Base-by-base conservation (phyloP, 139 green algal species). In the Penium margaritaceum region DNA sequence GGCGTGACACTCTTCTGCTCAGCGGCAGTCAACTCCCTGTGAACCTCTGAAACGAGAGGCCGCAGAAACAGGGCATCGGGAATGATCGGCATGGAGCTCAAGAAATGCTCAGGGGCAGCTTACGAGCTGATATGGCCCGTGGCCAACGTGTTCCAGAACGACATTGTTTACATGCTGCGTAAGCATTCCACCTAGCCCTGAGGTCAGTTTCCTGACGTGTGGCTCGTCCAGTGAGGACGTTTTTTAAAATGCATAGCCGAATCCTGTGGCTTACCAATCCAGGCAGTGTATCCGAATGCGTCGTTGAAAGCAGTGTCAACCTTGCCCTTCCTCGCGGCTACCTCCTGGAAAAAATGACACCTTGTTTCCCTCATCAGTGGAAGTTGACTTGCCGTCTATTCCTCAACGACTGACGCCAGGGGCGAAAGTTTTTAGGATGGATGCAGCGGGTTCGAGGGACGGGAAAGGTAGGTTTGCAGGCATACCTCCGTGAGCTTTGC, bases 271-370 rank as follows among this genome's bases (percentile, higher is more conserved):
- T 14, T 38, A 75, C 67, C 67, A 33, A 51, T 32, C 68, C 68
- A 76, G 46, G 68, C 27, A 27, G 68, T 76, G 41, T 76, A 76
- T 30, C 47, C 24, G 41, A 67, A 76, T 24, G 51, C 37, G 29
- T 70, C 68, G 17, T 66, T 51, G 19, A 76, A 76, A 2, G 46
- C 30, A 19, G 68, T 69, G 27, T 44, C 68, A 14, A 76, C 68
- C 15, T 17, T 9, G n/a, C 68, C 68, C 17, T 32, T 27, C n/a
- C n/a, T 76, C 30, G 32, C 24, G 6, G 21, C 21, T 24, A 29
- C 19, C 35, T 36, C 41, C 66, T 74, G 67, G 41, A 6, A n/a
- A 39, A 1, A 12, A 43, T 29, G 36, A 9, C 24, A 9, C 15
- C 12, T 60, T 60, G 41, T n/a, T n/a, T n/a, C n/a, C n/a, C n/a